phyloP scores from a whole-genome alignment of 768 basidiomycete species.

The Boletellus sp. region DNA sequence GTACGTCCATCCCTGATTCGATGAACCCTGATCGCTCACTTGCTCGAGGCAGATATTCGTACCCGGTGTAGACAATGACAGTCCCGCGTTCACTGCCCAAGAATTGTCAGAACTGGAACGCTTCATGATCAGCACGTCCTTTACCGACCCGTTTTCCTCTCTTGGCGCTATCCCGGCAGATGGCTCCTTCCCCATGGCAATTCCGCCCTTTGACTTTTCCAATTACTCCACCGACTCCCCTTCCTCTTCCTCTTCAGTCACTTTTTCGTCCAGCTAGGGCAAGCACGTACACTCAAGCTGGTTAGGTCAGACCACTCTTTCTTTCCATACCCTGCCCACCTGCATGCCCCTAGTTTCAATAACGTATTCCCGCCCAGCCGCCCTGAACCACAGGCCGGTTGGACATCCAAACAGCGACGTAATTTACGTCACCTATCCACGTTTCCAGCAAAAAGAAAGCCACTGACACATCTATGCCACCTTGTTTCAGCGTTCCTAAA shows the following conservation, averaged over 20 bases:
- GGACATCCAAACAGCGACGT: too few species aligned
- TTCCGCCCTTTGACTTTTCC: slow-evolving; percentile 21
- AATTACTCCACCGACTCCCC: slow-evolving; percentile 11
- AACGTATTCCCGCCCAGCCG: too few species aligned
- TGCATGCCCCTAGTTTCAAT: too few species aligned
- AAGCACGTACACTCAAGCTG: too few species aligned
- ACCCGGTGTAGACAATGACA: not conserved
- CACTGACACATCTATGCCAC: too few species aligned
- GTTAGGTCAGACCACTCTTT: too few species aligned
- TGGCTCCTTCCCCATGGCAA: not conserved
- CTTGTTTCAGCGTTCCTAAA: too few species aligned
- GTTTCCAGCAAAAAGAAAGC: too few species aligned
- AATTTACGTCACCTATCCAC: too few species aligned
- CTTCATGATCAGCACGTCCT: slow-evolving; percentile 15
- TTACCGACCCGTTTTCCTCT: slow-evolving; percentile 24
- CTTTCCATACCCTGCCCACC: too few species aligned
- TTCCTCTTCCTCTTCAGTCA: slow-evolving; percentile 11
- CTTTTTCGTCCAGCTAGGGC: slow-evolving; percentile 1
- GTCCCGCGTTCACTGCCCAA: slow-evolving; percentile 4
- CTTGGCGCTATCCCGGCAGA: not conserved
- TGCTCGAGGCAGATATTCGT: slow-evolving; percentile 1
- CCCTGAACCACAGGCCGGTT: too few species aligned
- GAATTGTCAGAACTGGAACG: slow-evolving; percentile 18
- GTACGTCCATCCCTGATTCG: slow-evolving; percentile 4
- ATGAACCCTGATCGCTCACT: not conserved